phyloP scores from a whole-genome alignment of 139 green algal genomes.

The Chlorella sp. region DNA sequence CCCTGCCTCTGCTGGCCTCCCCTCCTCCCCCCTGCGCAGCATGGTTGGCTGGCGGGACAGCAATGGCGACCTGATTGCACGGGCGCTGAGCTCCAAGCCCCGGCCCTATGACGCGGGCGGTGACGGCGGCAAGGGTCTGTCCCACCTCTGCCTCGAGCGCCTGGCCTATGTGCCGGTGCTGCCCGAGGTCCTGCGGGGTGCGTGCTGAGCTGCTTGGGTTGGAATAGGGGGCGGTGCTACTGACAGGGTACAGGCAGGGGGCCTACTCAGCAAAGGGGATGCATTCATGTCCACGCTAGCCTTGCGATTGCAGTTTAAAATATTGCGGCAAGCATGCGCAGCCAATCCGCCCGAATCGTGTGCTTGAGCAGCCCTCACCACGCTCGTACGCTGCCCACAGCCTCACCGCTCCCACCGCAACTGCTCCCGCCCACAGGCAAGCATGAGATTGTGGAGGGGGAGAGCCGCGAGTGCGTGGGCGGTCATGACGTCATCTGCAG shows the following conservation, averaged over 20 bases:
- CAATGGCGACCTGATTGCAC: too few relatives aligned
- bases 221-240: too few relatives aligned
- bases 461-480: constrained; percentile 15
- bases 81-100: neutral
- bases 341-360: too few relatives aligned
- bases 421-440: neutral
- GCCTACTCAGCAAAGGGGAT: too few relatives aligned
- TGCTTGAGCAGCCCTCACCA: neutral
- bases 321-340: too few relatives aligned
- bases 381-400: too few relatives aligned
- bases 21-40: neutral
- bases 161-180: constrained; percentile 3
- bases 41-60: neutral
- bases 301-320: too few relatives aligned
- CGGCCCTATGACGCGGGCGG: neutral
- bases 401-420: neutral
- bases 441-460: constrained; percentile 35
- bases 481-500: constrained; percentile 18
- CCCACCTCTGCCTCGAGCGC: neutral
- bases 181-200: constrained; percentile 15
- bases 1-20: too few relatives aligned
- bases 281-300: too few relatives aligned
- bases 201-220: neutral
- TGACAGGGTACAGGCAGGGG: too few relatives aligned
- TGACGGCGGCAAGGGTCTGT: constrained; percentile 18